A percentile compares a stretch with the other conserved stretches of the same genome.
phyloP scores from a whole-genome alignment of 2,329 filamentous ascomycete species.

The Colletotrichum gloeosporioides region DNA sequence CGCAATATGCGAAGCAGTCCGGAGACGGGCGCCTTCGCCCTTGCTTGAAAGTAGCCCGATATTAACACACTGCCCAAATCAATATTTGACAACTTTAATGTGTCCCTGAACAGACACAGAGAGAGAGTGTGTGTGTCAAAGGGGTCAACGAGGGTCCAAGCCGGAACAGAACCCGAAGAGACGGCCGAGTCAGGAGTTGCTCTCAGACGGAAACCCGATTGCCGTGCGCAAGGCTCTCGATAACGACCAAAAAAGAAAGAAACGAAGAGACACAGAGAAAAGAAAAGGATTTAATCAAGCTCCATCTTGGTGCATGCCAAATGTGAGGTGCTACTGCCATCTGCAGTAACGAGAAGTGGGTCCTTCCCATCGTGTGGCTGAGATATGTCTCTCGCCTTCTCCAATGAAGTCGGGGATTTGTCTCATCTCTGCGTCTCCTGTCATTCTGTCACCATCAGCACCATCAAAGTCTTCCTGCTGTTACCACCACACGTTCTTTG shows the following conservation, averaged over 20 bases:
- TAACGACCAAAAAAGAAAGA: background rate
- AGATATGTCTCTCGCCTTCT: background rate
- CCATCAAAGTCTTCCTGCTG: background rate
- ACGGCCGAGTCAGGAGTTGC: background rate
- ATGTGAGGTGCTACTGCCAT: background rate
- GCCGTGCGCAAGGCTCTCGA: background rate
- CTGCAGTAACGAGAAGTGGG: background rate
- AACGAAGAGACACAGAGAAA: background rate
- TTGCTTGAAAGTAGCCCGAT: background rate
- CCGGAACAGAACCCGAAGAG: background rate
- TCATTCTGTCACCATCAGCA: background rate
- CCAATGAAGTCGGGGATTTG: slow-evolving; percentile 2
- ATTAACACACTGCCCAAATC: background rate
- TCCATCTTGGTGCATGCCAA: slow-evolving; percentile 1
- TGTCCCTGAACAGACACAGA: background rate
- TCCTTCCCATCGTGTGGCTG: background rate
- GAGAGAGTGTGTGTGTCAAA: background rate
- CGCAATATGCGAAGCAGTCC: background rate
- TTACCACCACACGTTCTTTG: no score
- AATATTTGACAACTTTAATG: background rate
- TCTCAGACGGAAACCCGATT: background rate
- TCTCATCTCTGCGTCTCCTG: background rate
- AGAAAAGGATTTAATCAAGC: background rate
- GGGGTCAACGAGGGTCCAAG: background rate
- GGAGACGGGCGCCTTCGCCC: background rate